Percentiles rank a stretch among this genome's conserved stretches.
Conservation (phyloP, 2,329 filamentous ascomycete species). For the Coniochaeta hoffmannii region DNA sequence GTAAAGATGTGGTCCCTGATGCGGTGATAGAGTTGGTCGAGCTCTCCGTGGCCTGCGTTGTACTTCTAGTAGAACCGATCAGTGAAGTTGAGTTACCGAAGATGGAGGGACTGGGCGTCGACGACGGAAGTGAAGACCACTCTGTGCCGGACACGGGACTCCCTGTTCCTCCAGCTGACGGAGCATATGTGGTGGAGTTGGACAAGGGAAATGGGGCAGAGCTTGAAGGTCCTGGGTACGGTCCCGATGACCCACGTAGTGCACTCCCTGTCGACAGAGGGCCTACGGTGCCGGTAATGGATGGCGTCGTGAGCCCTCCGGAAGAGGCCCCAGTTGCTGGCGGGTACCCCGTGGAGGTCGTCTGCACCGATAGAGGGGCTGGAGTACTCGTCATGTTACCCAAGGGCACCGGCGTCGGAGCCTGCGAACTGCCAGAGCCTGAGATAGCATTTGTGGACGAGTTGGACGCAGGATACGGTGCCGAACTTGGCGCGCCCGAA, state of each 20-base stretch:
- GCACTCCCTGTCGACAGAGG: conserved; percentile 4
- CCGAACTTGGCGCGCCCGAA: not conserved
- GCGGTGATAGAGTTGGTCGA: not conserved
- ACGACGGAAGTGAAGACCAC: not conserved
- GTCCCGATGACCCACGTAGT: not conserved
- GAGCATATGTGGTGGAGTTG: not conserved
- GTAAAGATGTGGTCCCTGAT: not conserved
- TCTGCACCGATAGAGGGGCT: not conserved
- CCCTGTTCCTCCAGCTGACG: not conserved
- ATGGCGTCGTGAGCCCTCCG: conserved; percentile 4
- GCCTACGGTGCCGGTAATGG: not conserved
- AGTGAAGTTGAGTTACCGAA: not conserved
- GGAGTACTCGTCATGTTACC: not conserved
- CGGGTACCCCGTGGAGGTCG: not conserved
- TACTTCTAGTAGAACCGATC: not conserved
- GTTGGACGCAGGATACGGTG: conserved; percentile 4
- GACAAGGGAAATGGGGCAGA: not conserved
- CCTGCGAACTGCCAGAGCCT: not conserved
- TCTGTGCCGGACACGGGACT: not conserved
- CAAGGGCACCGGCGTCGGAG: not conserved
- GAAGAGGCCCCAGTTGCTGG: not conserved
- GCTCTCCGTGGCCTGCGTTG: not conserved
- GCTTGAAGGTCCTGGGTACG: not conserved
- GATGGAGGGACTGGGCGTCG: not conserved
- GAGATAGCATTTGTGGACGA: not conserved